Evolutionary conservation across 495 filamentous ascomycete genomes (phyloP).

Genomic region (Penicillium verhagenii): DNA sequence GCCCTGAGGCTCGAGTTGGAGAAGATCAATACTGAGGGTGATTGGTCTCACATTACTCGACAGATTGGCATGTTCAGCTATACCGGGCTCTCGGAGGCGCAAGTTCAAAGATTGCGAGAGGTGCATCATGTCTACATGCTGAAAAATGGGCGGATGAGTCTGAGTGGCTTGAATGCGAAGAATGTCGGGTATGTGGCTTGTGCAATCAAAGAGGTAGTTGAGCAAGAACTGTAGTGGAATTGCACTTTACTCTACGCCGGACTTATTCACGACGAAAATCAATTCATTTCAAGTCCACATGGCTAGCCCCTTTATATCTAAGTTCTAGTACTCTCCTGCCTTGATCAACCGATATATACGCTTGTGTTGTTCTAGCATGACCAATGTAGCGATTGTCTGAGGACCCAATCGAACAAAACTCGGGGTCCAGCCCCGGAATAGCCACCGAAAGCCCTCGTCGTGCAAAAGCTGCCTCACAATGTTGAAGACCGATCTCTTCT

Average conservation of each 20-base stretch:
- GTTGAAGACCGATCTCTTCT: constrained; percentile 6
- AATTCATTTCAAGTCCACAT: not conserved
- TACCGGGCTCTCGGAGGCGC: constrained; percentile 22
- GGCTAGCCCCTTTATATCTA: not conserved
- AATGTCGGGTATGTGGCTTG: constrained; percentile 30
- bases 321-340: not conserved
- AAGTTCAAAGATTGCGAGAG: constrained; percentile 22
- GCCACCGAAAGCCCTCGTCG: constrained; percentile 54
- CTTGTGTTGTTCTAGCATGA: constrained; percentile 86
- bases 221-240: not conserved
- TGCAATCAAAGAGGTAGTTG: constrained; percentile 12
- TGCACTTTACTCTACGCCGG: too few relatives aligned
- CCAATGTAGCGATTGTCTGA: constrained; percentile 84
- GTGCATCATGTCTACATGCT: constrained; percentile 33
- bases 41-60: constrained; percentile 28
- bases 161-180: constrained; percentile 33
- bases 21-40: constrained; percentile 16
- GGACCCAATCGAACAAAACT: constrained; percentile 78
- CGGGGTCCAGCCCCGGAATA: constrained; percentile 89
- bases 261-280: too few relatives aligned
- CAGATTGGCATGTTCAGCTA: constrained; percentile 43
- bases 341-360: constrained; percentile 14
- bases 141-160: constrained; percentile 17
- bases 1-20: constrained; percentile 20
- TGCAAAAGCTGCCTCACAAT: constrained; percentile 16